Evolutionary conservation across 495 filamentous ascomycete species (phyloP).

Genomic region (Sordaria brevicollis): DNA sequence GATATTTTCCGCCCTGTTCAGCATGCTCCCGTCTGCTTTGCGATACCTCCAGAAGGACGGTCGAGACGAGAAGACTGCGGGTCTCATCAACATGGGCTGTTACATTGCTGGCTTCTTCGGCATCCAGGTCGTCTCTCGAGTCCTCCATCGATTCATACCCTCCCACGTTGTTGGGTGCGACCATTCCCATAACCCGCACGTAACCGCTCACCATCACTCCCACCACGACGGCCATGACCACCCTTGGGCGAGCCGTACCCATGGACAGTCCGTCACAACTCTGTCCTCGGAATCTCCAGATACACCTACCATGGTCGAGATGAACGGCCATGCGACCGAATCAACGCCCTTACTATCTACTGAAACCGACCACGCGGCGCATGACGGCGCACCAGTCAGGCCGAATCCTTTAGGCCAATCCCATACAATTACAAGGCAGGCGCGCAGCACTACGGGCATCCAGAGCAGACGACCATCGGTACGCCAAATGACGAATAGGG

Average conservation of each 20-base stretch:
- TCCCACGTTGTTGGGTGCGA: slow-evolving; percentile 93
- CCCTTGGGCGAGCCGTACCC: slow-evolving; percentile 8
- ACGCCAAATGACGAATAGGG: slow-evolving; percentile 33
- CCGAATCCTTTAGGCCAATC: slow-evolving; percentile 1
- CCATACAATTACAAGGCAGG: neutral
- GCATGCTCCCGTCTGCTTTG: slow-evolving; percentile 82
- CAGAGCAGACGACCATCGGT: slow-evolving; percentile 35
- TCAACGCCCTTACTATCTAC: slow-evolving; percentile 19
- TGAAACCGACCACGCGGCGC: neutral
- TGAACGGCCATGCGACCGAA: slow-evolving; percentile 13
- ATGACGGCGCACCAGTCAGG: neutral
- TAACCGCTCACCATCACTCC: slow-evolving; percentile 21
- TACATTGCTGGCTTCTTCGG: slow-evolving; percentile 77
- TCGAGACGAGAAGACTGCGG: slow-evolving; percentile 53
- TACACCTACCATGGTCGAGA: slow-evolving; percentile 11
- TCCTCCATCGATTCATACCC: slow-evolving; percentile 76
- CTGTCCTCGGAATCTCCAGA: slow-evolving; percentile 12
- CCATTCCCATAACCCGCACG: slow-evolving; percentile 58
- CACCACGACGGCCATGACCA: slow-evolving; percentile 19
- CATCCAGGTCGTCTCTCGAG: slow-evolving; percentile 67
- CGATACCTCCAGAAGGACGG: slow-evolving; percentile 60
- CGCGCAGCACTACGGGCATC: neutral
- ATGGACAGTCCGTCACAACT: slow-evolving; percentile 15
- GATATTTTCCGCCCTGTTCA: slow-evolving; percentile 90
- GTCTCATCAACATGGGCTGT: slow-evolving; percentile 61